A percentile compares a stretch with the other conserved stretches of the same genome.
Evolutionary conservation across 1,284 basidiomycete species (phyloP).

Genomic region (Puccinia coronata): DNA sequence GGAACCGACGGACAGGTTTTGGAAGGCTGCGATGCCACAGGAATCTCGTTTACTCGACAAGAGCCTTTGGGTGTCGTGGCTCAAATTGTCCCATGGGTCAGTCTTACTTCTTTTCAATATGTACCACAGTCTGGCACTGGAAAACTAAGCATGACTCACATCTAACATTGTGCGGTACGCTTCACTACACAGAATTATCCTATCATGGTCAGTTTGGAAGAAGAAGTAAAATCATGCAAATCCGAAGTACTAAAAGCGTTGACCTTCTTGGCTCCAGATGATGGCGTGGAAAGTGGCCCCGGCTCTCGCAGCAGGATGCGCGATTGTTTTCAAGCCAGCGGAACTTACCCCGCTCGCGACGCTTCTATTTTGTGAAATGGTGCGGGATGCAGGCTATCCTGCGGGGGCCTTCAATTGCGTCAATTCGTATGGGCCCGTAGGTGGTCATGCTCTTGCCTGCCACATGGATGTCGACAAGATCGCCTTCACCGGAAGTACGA

Average conservation of each 20-base stretch:
- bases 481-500: constrained; percentile 50
- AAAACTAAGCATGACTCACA: not conserved
- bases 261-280: constrained; percentile 24
- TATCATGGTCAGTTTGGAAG: constrained; percentile 50
- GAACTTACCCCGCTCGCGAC: constrained; percentile 56
- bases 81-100: constrained; percentile 49
- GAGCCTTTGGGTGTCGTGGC: constrained; percentile 59
- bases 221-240: not conserved
- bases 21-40: constrained; percentile 56
- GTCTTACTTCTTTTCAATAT: not conserved
- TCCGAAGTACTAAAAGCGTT: not conserved
- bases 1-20: constrained; percentile 56
- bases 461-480: constrained; percentile 56
- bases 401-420: constrained; percentile 57
- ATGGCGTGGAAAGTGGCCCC: constrained; percentile 57
- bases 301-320: constrained; percentile 56
- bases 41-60: constrained; percentile 55
- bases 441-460: constrained; percentile 55
- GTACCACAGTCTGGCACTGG: not conserved
- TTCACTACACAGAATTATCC: constrained; percentile 48
- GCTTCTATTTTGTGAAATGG: constrained; percentile 52
- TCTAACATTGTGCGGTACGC: not conserved
- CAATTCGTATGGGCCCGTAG: constrained; percentile 56
- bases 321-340: constrained; percentile 57
- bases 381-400: constrained; percentile 55